A percentile compares a stretch with the other conserved stretches of the same genome.
Conservation (phyloP, 768 basidiomycete genomes). For the Plicaturopsis crispa region DNA sequence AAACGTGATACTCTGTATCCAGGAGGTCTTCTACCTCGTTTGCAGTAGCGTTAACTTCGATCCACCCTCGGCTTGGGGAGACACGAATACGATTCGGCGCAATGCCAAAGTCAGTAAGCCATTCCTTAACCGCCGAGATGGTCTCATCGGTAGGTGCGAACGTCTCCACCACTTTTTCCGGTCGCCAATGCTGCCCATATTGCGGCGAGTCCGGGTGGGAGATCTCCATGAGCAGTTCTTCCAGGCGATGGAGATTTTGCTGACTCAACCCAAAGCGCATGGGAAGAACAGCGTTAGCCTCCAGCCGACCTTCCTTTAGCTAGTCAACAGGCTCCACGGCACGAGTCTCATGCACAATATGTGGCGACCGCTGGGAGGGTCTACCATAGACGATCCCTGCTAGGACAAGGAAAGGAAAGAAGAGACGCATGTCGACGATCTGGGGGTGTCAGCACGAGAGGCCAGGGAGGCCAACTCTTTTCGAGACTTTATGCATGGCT, state of each 20-base stretch:
- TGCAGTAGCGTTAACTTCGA: slow-evolving; percentile 31
- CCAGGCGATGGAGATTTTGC: slow-evolving; percentile 30
- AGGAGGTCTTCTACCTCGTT: slow-evolving; percentile 37
- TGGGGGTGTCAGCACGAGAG: too few species aligned
- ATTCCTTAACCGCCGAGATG: slow-evolving; percentile 27
- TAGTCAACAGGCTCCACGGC: slow-evolving; percentile 23
- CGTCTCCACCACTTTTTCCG: slow-evolving; percentile 27
- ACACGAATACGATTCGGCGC: slow-evolving; percentile 23
- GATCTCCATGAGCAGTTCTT: slow-evolving; percentile 32
- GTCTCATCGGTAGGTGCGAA: slow-evolving; percentile 34
- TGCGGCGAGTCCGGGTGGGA: slow-evolving; percentile 34
- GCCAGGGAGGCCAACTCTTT: too few species aligned
- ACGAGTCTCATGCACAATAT: slow-evolving; percentile 32
- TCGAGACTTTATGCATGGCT: too few species aligned
- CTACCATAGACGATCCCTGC: slow-evolving; percentile 10
- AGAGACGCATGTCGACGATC: too few species aligned
- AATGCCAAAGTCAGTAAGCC: slow-evolving; percentile 32
- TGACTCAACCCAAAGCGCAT: slow-evolving; percentile 39
- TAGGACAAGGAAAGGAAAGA: slow-evolving; percentile 10
- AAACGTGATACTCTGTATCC: slow-evolving; percentile 33
- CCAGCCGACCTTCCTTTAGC: slow-evolving; percentile 20
- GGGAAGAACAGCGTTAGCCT: slow-evolving; percentile 26
- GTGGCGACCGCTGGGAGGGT: too few species aligned
- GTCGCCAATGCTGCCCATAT: slow-evolving; percentile 40
- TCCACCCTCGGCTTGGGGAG: slow-evolving; percentile 27